A percentile compares a stretch with the other conserved stretches of the same genome.
Evolutionary conservation across 73 alveolate genomes (phyloP).

Genomic region (Effrenium voratum): DNA sequence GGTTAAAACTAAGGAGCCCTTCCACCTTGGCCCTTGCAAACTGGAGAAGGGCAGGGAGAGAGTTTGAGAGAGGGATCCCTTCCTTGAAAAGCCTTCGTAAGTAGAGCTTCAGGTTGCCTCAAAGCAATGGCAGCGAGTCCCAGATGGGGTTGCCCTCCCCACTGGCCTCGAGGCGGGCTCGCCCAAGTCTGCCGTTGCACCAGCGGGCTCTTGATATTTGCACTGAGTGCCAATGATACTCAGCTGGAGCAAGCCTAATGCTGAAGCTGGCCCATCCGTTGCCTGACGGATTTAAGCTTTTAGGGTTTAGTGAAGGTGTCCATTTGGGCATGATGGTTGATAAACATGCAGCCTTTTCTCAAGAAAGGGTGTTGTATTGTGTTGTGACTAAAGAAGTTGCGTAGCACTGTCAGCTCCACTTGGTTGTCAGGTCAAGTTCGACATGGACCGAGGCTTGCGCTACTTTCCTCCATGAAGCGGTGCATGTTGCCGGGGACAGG

Average conservation of each 20-base stretch:
- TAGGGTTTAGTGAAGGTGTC: background rate
- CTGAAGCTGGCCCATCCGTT: background rate
- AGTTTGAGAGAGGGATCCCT: too few species aligned
- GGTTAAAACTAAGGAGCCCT: too few species aligned
- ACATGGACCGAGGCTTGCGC: slow-evolving; percentile 39
- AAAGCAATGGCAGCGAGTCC: slow-evolving; percentile 81
- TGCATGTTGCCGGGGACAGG: background rate
- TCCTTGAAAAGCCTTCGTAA: too few species aligned
- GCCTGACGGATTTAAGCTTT: background rate
- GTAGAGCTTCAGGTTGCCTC: slow-evolving; percentile 46
- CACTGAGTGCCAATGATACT: too few species aligned
- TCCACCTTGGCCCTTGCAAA: too few species aligned
- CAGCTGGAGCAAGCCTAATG: too few species aligned
- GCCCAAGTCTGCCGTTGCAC: background rate
- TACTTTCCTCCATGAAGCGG: background rate
- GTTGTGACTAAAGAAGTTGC: too few species aligned
- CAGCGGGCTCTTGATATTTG: background rate
- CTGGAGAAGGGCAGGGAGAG: too few species aligned
- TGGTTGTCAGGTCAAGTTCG: slow-evolving; percentile 22
- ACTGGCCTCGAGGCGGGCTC: slow-evolving; percentile 59
- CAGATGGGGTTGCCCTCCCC: slow-evolving; percentile 78
- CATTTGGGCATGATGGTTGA: too few species aligned
- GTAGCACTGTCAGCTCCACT: too few species aligned
- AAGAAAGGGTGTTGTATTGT: too few species aligned
- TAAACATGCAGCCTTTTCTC: too few species aligned